Evolutionary conservation across 1,139 yeast species (phyloP).

Genomic region (Diutina mesorugosa): DNA sequence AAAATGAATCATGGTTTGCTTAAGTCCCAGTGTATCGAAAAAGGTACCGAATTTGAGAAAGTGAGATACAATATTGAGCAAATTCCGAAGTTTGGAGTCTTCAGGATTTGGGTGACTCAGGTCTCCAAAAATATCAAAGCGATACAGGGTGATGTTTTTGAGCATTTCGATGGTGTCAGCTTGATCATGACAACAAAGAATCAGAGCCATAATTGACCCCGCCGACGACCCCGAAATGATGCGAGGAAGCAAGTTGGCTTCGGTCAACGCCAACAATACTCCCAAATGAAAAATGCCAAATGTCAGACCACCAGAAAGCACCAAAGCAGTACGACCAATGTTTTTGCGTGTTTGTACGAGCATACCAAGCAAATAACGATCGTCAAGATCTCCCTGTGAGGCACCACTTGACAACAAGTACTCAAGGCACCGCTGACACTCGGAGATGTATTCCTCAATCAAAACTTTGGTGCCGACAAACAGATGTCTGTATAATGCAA

Average conservation of each 20-base stretch:
- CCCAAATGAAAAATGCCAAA: conserved; percentile 92
- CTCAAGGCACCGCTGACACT: conserved; percentile 55
- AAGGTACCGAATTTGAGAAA: conserved; percentile 75
- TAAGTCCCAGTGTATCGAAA: conserved; percentile 66
- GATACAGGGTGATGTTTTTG: conserved; percentile 37
- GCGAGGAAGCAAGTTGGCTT: conserved; percentile 65
- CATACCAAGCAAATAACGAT: conserved; percentile 59
- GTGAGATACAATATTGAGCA: conserved; percentile 28
- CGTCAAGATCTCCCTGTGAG: conserved; percentile 43
- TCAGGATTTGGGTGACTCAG: conserved; percentile 23
- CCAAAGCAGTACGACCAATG: conserved; percentile 86
- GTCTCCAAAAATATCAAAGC: conserved; percentile 53
- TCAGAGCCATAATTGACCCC: conserved; percentile 89
- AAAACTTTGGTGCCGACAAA: conserved; percentile 76
- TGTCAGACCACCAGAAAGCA: conserved; percentile 90
- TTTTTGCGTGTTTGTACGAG: conserved; percentile 80
- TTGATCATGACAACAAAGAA: conserved; percentile 68
- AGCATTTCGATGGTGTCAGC: conserved; percentile 55
- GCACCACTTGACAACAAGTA: conserved; percentile 24
- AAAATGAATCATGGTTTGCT: conserved; percentile 60
- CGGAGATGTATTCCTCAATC: conserved; percentile 72
- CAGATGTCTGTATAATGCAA: conserved; percentile 62
- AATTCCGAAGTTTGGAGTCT: conserved; percentile 24
- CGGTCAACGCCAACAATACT: conserved; percentile 67
- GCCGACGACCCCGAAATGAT: conserved; percentile 95